A percentile compares a stretch with the other conserved stretches of the same genome.
phyloP scores from a whole-genome alignment of 1,139 yeast species.

The Komagataea norvegica region DNA sequence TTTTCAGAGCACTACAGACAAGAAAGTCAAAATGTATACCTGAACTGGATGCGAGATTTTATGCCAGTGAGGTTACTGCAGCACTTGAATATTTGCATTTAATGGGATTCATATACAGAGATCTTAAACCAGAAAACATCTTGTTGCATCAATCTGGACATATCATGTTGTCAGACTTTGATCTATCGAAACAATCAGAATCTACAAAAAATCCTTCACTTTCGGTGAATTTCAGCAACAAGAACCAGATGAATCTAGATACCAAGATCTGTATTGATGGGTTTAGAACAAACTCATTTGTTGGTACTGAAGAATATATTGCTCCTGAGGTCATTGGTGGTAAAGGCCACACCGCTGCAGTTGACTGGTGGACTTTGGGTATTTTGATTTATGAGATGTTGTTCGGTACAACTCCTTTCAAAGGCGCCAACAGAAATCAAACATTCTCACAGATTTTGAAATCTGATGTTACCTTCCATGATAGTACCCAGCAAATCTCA shows the following conservation, averaged over 20 bases:
- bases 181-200: conserved; percentile 84
- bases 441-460: conserved; percentile 87
- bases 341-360: conserved; percentile 95
- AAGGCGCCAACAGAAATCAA: conserved; percentile 80
- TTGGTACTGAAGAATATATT: conserved; percentile 96
- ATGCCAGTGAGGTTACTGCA: conserved; percentile 96
- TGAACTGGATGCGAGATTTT: conserved; percentile 87
- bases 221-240: conserved; percentile 26
- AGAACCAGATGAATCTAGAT: conserved; percentile 44
- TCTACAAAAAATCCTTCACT: conserved; percentile 52
- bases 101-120: conserved; percentile 95
- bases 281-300: conserved; percentile 93
- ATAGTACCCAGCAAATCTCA: conserved; percentile 48
- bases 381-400: conserved; percentile 90
- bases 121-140: conserved; percentile 92
- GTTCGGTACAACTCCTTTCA: conserved; percentile 93
- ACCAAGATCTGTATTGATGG: conserved; percentile 95
- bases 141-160: conserved; percentile 93
- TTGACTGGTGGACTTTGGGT: conserved; percentile 99
- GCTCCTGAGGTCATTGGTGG: conserved; percentile 98
- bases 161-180: conserved; percentile 96
- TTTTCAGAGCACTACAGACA: conserved; percentile 92
- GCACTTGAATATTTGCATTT: conserved; percentile 92
- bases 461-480: conserved; percentile 74
- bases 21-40: conserved; percentile 79